Conservation (phyloP, 108 stramenopile species). For the Discostella pseudostelligera region DNA sequence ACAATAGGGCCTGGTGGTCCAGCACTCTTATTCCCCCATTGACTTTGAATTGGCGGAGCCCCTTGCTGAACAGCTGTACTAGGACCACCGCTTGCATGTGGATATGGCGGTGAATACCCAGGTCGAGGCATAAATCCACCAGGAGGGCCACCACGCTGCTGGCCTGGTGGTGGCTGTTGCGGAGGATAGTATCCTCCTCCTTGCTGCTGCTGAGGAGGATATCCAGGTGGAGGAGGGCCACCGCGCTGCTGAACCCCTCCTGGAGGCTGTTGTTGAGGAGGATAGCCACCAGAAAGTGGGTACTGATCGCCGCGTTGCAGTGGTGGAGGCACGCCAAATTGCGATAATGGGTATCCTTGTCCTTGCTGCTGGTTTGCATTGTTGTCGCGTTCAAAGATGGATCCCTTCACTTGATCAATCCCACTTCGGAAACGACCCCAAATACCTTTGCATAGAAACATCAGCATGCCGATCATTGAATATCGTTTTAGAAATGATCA, state of each 20-base stretch:
- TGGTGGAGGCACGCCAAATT: slow-evolving; percentile 49
- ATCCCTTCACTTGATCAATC: slow-evolving; percentile 43
- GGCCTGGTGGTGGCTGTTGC: slow-evolving; percentile 11
- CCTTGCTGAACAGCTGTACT: slow-evolving; percentile 27
- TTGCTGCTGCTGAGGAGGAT: slow-evolving; percentile 28
- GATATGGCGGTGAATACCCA: slow-evolving; percentile 39
- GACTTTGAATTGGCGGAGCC: slow-evolving; percentile 45
- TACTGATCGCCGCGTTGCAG: slow-evolving; percentile 28
- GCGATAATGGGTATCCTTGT: slow-evolving; percentile 40
- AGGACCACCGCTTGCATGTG: slow-evolving; percentile 29
- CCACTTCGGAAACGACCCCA: slow-evolving; percentile 40
- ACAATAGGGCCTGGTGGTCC: slow-evolving; percentile 10
- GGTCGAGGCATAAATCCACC: slow-evolving; percentile 40
- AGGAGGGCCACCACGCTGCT: slow-evolving; percentile 12
- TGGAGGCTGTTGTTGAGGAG: not conserved
- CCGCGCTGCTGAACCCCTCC: slow-evolving; percentile 10
- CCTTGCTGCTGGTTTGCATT: slow-evolving; percentile 18
- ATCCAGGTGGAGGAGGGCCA: slow-evolving; percentile 19
- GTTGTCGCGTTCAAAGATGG: slow-evolving; percentile 40
- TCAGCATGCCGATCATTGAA: too few relatives aligned
- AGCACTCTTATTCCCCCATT: slow-evolving; percentile 31
- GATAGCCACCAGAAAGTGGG: slow-evolving; percentile 34
- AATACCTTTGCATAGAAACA: slow-evolving; percentile 25
- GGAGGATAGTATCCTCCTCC: slow-evolving; percentile 12
- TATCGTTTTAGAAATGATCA: too few relatives aligned